Conservation (phyloP, 2,329 filamentous ascomycete species). For the Alternaria brassicicola region DNA sequence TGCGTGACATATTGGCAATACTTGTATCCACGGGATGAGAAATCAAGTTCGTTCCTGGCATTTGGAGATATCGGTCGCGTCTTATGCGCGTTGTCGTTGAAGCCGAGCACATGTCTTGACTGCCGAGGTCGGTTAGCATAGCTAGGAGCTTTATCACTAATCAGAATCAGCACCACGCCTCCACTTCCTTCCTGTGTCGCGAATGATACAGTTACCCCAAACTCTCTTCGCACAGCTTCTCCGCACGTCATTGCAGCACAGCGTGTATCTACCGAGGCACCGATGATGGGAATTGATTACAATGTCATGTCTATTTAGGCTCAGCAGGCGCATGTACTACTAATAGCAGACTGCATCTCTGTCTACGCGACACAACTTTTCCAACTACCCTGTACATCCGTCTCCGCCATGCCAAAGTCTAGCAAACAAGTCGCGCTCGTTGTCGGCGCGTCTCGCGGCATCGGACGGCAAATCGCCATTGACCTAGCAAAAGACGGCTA, state of each 20-base stretch:
- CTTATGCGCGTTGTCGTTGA: slow-evolving; percentile 10
- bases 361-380: neutral
- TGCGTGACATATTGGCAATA: slow-evolving; percentile 59
- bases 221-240: neutral
- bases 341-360: neutral
- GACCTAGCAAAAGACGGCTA: slow-evolving; percentile 76
- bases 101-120: slow-evolving; percentile 21
- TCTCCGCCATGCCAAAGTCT: slow-evolving; percentile 14
- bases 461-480: slow-evolving; percentile 80
- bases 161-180: slow-evolving; percentile 26
- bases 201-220: slow-evolving; percentile 8
- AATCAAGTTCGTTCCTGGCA: slow-evolving; percentile 4
- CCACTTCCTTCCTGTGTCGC: neutral
- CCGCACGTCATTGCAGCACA: neutral
- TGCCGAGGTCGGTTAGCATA: slow-evolving; percentile 30
- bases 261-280: neutral
- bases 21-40: slow-evolving; percentile 14
- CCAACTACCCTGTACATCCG: neutral
- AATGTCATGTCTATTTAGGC: neutral
- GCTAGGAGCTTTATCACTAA: slow-evolving; percentile 25
- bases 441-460: slow-evolving; percentile 78
- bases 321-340: neutral
- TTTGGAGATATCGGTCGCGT: neutral
- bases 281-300: slow-evolving; percentile 4
- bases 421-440: slow-evolving; percentile 68